A percentile compares a stretch with the other conserved stretches of the same genome.
phyloP scores from a whole-genome alignment of 169 alveolate genomes.

The Cryptosporidium sp. region DNA sequence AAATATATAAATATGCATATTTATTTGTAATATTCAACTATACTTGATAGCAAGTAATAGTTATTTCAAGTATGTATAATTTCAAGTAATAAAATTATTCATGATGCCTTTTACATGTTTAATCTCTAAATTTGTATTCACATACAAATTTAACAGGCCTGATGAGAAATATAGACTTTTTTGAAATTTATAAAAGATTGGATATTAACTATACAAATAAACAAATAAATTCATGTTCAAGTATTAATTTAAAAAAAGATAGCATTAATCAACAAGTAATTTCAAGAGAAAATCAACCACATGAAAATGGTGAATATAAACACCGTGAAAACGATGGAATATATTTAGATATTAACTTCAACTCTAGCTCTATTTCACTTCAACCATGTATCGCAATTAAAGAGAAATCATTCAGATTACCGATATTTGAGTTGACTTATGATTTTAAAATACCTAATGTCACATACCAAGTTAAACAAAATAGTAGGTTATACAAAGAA shows the following conservation, averaged over 20 bases:
- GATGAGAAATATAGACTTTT: conserved; percentile 66
- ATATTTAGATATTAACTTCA: conserved; percentile 19
- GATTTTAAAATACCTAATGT: conserved; percentile 36
- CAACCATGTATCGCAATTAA: conserved; percentile 68
- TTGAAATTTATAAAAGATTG: conserved; percentile 30
- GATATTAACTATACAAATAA: conserved; percentile 43
- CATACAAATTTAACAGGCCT: conserved; percentile 24
- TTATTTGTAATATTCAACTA: not conserved
- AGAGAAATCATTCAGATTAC: conserved; percentile 31
- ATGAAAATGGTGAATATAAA: conserved; percentile 7
- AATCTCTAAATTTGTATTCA: conserved; percentile 12
- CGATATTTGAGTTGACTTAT: conserved; percentile 46
- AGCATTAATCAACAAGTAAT: conserved; percentile 8
- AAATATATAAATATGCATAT: not conserved
- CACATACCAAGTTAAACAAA: conserved; percentile 51
- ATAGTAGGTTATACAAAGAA: conserved; percentile 24
- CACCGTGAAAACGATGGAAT: conserved; percentile 31
- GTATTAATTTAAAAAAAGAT: conserved; percentile 53
- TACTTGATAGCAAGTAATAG: conserved; percentile 46
- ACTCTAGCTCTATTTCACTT: conserved; percentile 4
- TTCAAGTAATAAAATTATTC: conserved; percentile 57
- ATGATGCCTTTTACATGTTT: conserved; percentile 14
- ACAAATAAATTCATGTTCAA: conserved; percentile 37
- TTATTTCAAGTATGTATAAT: conserved; percentile 69
- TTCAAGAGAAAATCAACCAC: not conserved